A percentile compares a stretch with the other conserved stretches of the same genome.
These are phyloP conservation scores for Komagataella phaffii DNA, from an alignment of 805 yeast species.

Conservation along the genomic window DNA sequence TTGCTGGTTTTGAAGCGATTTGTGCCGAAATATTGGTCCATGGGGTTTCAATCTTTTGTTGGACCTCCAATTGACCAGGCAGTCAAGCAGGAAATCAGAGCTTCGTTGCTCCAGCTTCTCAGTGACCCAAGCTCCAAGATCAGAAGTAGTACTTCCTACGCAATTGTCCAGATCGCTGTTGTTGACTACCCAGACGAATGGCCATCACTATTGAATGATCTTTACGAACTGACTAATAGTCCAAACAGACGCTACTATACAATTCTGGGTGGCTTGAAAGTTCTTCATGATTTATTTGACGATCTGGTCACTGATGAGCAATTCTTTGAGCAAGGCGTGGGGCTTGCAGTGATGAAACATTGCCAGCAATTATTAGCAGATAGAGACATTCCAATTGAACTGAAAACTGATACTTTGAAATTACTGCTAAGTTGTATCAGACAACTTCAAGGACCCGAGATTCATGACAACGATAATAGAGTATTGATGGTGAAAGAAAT, in stretches of 20 bases:
- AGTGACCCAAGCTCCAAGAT: conserved; percentile 41
- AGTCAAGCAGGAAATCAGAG: conserved; percentile 37
- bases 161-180: conserved; percentile 73
- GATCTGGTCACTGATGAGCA: conserved; percentile 80
- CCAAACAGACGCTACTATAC: conserved; percentile 7
- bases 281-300: conserved; percentile 67
- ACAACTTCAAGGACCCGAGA: conserved; percentile 39
- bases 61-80: conserved; percentile 52
- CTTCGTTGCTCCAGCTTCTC: conserved; percentile 33
- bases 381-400: conserved; percentile 10
- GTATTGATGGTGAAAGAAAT: conserved; percentile 18
- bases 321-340: conserved; percentile 68
- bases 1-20: conserved; percentile 53
- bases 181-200: conserved; percentile 94
- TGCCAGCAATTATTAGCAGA: conserved; percentile 27
- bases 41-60: conserved; percentile 61
- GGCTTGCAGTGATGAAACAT: conserved; percentile 36
- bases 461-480: conserved; percentile 23
- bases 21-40: conserved; percentile 69
- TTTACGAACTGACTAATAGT: conserved; percentile 20
- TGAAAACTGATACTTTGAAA: conserved; percentile 33
- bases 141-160: conserved; percentile 54
- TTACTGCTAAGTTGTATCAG: conserved; percentile 39
- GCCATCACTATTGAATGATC: conserved; percentile 50
- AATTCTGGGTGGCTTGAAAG: conserved; percentile 40